Conservation (phyloP, 345 rosid genomes). For the Raphanus sativus region DNA sequence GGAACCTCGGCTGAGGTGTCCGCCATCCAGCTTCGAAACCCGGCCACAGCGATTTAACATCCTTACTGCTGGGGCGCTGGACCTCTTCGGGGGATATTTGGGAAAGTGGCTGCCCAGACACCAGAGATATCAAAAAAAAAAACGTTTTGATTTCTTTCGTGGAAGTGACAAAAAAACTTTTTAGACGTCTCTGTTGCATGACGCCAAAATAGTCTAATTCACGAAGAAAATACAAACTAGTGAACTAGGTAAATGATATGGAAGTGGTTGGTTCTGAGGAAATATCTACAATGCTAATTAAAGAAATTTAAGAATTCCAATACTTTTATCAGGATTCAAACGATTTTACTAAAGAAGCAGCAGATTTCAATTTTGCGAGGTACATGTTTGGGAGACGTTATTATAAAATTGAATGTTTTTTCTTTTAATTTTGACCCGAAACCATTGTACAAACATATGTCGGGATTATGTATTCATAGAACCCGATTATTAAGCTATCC, state of each 20-base stretch:
- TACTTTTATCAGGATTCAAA: not conserved
- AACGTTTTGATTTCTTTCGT: conserved; percentile 1
- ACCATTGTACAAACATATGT: not conserved
- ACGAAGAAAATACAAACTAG: not conserved
- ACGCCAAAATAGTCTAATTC: not conserved
- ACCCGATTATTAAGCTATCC: conserved; percentile 27
- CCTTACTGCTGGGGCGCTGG: too few relatives aligned
- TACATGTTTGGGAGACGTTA: not conserved
- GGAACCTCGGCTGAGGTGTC: too few relatives aligned
- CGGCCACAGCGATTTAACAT: too few relatives aligned
- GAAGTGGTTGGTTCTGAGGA: not conserved
- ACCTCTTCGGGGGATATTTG: too few relatives aligned
- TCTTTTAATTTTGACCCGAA: not conserved
- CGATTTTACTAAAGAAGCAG: not conserved
- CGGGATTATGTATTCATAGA: conserved; percentile 6
- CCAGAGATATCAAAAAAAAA: too few relatives aligned
- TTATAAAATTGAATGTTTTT: not conserved
- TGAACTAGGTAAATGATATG: not conserved
- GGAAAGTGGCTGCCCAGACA: too few relatives aligned
- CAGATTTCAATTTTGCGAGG: not conserved
- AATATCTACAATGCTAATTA: too few relatives aligned
- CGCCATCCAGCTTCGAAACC: too few relatives aligned
- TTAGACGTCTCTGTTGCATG: not conserved
- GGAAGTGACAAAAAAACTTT: conserved; percentile 23
- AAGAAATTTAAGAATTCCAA: not conserved